Percentiles rank a stretch among this genome's conserved stretches.
Conservation (phyloP, 345 rosid species). For the Arabis hirsuta region DNA sequence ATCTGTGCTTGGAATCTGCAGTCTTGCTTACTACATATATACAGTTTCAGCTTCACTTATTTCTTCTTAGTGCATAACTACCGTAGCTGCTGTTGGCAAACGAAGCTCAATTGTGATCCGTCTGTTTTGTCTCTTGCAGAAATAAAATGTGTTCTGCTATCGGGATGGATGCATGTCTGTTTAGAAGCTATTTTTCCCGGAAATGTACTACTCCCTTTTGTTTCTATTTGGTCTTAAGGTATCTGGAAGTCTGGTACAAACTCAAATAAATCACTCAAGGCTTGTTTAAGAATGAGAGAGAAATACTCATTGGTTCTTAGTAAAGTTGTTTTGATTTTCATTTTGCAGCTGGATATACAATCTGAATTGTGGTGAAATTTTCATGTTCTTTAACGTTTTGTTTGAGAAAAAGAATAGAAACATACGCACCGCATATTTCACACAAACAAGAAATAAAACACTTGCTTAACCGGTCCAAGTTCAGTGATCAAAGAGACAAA, state of each 20-base stretch:
- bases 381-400: background rate
- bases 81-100: background rate
- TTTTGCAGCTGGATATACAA: background rate
- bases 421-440: background rate
- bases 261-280: conserved; percentile 24
- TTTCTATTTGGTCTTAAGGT: conserved; percentile 11
- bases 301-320: conserved; percentile 21
- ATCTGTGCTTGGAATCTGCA: conserved; percentile 4
- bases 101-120: background rate
- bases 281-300: conserved; percentile 14
- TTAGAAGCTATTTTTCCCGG: background rate
- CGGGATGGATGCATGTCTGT: conserved; percentile 9
- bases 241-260: conserved; percentile 9
- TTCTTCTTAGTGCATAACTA: background rate
- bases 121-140: conserved; percentile 28
- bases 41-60: background rate
- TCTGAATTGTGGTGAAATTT: background rate
- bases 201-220: background rate
- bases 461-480: background rate
- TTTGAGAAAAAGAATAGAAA: background rate
- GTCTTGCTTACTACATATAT: background rate
- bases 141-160: conserved; percentile 8
- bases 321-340: conserved; percentile 23
- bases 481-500: background rate
- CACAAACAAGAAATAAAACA: conserved; percentile 12